Evolutionary conservation across 345 rosid genomes (phyloP).

Genomic region (Microthlaspi erraticum): DNA sequence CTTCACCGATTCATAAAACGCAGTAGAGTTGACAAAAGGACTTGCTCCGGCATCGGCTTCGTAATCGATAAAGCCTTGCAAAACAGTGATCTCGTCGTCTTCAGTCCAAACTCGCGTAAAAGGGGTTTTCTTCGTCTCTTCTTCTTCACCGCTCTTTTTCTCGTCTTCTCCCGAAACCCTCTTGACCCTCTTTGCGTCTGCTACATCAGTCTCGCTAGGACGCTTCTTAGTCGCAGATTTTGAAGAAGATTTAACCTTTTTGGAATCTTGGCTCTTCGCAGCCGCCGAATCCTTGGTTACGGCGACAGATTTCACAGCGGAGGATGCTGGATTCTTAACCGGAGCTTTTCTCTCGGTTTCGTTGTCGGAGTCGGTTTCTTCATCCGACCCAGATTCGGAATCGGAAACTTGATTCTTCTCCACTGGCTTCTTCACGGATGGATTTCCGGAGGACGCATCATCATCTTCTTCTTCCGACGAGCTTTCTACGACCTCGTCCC

Average conservation of each 20-base stretch:
- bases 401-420: slow-evolving; percentile 24
- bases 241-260: not conserved
- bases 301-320: slow-evolving; percentile 42
- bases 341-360: slow-evolving; percentile 29
- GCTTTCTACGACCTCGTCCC: slow-evolving; percentile 11
- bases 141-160: slow-evolving; percentile 21
- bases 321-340: slow-evolving; percentile 24
- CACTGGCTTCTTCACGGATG: slow-evolving; percentile 2
- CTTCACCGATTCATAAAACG: slow-evolving; percentile 45
- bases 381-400: slow-evolving; percentile 36
- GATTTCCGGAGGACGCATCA: not conserved
- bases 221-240: slow-evolving; percentile 32
- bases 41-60: slow-evolving; percentile 35
- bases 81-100: slow-evolving; percentile 49
- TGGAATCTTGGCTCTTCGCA: slow-evolving; percentile 13
- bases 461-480: slow-evolving; percentile 16
- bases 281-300: slow-evolving; percentile 12
- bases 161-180: slow-evolving; percentile 7
- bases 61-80: slow-evolving; percentile 49
- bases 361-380: slow-evolving; percentile 46
- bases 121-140: slow-evolving; percentile 31
- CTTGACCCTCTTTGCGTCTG: slow-evolving; percentile 38
- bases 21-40: slow-evolving; percentile 42
- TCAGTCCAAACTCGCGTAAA: slow-evolving; percentile 52
- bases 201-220: slow-evolving; percentile 22